Conservation (phyloP, 352 stramenopile species). For the Phytophthora macrochlamydospora region DNA sequence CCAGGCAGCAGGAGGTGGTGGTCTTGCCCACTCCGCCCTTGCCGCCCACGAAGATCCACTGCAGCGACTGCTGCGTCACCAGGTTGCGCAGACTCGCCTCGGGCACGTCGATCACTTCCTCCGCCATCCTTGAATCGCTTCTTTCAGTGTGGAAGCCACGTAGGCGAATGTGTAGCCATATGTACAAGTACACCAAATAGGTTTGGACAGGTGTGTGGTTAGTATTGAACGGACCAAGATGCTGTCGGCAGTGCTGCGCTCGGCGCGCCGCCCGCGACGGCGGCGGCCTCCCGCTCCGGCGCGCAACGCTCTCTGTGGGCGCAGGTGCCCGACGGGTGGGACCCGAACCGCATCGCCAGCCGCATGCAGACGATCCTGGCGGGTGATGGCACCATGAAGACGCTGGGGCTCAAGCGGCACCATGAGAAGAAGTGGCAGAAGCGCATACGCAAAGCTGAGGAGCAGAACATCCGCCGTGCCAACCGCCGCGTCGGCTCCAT, state of each 20-base stretch:
- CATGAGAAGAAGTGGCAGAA: slow-evolving; percentile 88
- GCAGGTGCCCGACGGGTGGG: slow-evolving; percentile 52
- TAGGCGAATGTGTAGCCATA: too few relatives aligned
- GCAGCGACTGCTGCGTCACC: slow-evolving; percentile 87
- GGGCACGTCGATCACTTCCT: slow-evolving; percentile 56
- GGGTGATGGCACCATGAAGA: slow-evolving; percentile 79
- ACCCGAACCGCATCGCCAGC: slow-evolving; percentile 55
- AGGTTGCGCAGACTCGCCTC: slow-evolving; percentile 92
- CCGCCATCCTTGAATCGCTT: slow-evolving; percentile 21
- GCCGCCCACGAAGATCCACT: slow-evolving; percentile 96
- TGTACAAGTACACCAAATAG: too few relatives aligned
- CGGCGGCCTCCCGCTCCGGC: slow-evolving; percentile 15
- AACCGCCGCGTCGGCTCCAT: slow-evolving; percentile 85
- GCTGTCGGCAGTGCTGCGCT: slow-evolving; percentile 46
- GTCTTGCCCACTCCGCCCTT: slow-evolving; percentile 97
- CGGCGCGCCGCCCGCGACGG: slow-evolving; percentile 19
- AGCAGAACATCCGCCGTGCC: slow-evolving; percentile 79
- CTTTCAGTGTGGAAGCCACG: not conserved
- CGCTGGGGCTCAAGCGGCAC: slow-evolving; percentile 69
- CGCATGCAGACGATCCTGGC: slow-evolving; percentile 76
- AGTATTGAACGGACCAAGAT: slow-evolving; percentile 15
- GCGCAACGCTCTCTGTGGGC: slow-evolving; percentile 57
- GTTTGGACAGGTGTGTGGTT: not conserved
- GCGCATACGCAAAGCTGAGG: slow-evolving; percentile 80
- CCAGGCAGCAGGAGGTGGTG: slow-evolving; percentile 98